phyloP scores from a whole-genome alignment of 2,329 filamentous ascomycete species.

The Fusarium sp. region DNA sequence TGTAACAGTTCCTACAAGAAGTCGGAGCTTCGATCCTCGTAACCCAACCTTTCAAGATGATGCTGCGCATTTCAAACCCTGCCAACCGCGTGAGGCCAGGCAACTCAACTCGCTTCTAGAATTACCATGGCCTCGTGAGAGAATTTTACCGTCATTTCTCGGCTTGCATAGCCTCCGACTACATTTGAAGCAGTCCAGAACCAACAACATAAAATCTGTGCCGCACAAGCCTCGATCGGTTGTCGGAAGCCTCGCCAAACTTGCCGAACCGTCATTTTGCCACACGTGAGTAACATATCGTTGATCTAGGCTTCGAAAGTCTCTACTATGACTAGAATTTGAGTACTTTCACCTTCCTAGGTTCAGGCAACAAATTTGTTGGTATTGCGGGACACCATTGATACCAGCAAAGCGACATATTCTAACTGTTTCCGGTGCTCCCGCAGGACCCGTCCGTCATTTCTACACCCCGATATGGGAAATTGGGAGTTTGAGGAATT shows the following conservation, averaged over 20 bases:
- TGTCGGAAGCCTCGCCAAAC: not conserved
- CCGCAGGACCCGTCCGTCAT: not conserved
- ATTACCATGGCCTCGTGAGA: not conserved
- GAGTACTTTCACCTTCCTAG: not conserved
- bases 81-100: not conserved
- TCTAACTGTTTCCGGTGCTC: not conserved
- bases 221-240: not conserved
- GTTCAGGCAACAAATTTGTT: not conserved
- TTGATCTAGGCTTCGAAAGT: no score
- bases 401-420: not conserved
- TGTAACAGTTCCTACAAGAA: not conserved
- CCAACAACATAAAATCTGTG: not conserved
- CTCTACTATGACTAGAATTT: not conserved
- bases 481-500: not conserved
- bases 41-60: not conserved
- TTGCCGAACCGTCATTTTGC: not conserved
- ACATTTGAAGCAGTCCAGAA: not conserved
- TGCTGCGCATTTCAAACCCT: not conserved
- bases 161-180: not conserved
- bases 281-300: no score
- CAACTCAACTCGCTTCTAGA: not conserved
- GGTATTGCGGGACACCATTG: not conserved
- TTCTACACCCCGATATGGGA: not conserved
- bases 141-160: not conserved
- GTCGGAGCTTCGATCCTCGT: no score